Base-by-base conservation (phyloP, 371 early-diverging fungal genomes). In the Haplosporangium sp. region DNA sequence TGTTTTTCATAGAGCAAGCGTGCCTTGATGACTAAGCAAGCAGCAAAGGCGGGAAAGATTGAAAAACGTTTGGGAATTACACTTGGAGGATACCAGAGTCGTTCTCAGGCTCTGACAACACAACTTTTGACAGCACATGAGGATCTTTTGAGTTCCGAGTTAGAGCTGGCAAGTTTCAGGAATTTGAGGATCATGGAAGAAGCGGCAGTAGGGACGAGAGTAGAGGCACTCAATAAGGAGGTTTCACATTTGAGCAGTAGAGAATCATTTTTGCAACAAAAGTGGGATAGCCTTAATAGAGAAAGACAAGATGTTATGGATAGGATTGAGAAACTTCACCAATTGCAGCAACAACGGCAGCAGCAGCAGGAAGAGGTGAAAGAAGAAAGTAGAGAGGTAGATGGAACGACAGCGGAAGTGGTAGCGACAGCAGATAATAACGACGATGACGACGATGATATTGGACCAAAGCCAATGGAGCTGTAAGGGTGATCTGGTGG, bases 31-130 rank as follows among this genome's bases (percentile, higher is more conserved):
- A 86, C 88, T n/a, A 85, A 89, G 61, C 92, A 94, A 64, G 94
- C 95, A 2, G 83, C 86, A 10, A 87, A 87, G 52, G 96, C 96
- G 1, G 86, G 88, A 20, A 97, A 97, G 81, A 63, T 94, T n/a
- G 97, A 97, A 74, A 95, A 94, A 79, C 93, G 93, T 70, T 78
- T 96, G 39, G 88, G 86, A 13, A 87, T 96, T 11, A 87, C 88
- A 20, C 82, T 96, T 40, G 98, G 97, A 64, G 97, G 97, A 40
- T 94, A 94, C 70, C 88, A 88, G 83, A 74, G 86, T 1, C 89
- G 96, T 50, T 88, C 94, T 4, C 86, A 87, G 58, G 68, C 86
- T 53, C 81, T 95, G 48, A 63, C 82, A 34, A 86, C 90, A 37
- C 91, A 93, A 68, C 85, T 95, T 4, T 50, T 76, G 3, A 86